Evolutionary conservation across 1,139 yeast genomes (phyloP), one percentile per base, ranked within the genome.

Genomic region (Kodamaea alishanica): DNA sequence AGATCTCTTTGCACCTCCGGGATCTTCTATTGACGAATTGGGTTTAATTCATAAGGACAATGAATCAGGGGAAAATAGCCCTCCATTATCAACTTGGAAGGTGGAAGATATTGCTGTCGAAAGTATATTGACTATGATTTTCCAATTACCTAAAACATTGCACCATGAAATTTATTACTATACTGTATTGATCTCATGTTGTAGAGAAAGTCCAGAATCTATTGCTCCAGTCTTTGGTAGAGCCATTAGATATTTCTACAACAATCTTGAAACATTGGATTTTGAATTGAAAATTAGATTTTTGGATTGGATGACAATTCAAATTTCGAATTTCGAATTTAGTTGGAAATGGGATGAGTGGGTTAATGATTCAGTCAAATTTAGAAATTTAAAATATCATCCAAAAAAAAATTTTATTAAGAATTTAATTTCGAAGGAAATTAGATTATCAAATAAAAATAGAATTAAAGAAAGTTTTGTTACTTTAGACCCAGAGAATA

Each of bases 311-410:
- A 84, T 94, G 73, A 76, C 95, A 3, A 84, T 87, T 42, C 98
- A 94, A 63, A 77, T 94, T 56, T 84, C 95, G 50, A 92, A 92
- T 60, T 94, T 92, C 61, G 90, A 86, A 45, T 94, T 88, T 62
- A 86, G 92, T 33, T 94, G 99, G 99, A 89, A 89, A 57, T 92
- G 99, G 99, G 82, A 79, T 48, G 98, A 90, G 60, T 94, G 98
- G 98, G 79, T 76, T 32, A 62, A 61, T 1, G 85, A 81, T 52
- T 73, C 83, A 0, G 56, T 61, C 25, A 58, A 58, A 35, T 65
- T 52, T 38, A 44, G 50, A 8, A 56, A 66, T 32, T 61, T 71
- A 38, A 58, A 61, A 28, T 77, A 75, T 51, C 92, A 87, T 56
- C 97, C 97, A 10, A 81, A 79, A 50, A 73, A 77, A 47, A 79